These are phyloP conservation scores for Alisma plantagoaquatica DNA, from an alignment of 106 monocot genomes.

Conservation along the genomic window DNA sequence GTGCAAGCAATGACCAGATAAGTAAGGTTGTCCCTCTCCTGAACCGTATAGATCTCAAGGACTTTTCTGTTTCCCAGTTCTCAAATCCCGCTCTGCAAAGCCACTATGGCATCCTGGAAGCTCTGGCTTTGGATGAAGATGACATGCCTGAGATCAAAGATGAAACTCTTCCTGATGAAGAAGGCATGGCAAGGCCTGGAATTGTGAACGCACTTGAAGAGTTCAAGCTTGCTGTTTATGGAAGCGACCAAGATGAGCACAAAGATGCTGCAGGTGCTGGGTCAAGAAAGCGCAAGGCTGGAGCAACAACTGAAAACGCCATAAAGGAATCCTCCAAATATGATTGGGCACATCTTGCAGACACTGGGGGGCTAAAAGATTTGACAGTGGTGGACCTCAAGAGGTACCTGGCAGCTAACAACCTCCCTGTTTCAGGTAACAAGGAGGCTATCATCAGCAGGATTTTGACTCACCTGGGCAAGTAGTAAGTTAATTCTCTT, in stretches of 20 bases:
- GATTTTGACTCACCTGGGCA: conserved; percentile 84
- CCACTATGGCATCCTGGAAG: conserved; percentile 83
- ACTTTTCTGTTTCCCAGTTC: conserved; percentile 88
- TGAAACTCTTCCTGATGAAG: conserved; percentile 94
- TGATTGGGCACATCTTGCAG: conserved; percentile 85
- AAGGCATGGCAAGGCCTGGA: conserved; percentile 80
- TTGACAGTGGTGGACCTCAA: conserved; percentile 78
- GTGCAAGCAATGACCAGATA: conserved; percentile 76
- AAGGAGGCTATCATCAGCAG: conserved; percentile 76
- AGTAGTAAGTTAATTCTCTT: conserved; percentile 22
- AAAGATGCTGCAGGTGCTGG: conserved; percentile 29
- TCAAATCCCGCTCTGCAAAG: conserved; percentile 91
- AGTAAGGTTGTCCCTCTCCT: conserved; percentile 61
- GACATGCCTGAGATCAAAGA: conserved; percentile 90
- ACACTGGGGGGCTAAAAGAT: conserved; percentile 68
- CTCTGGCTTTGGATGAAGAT: conserved; percentile 84
- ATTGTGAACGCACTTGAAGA: conserved; percentile 53
- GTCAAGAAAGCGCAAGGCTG: conserved; percentile 67
- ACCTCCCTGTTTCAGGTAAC: conserved; percentile 64
- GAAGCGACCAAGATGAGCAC: conserved; percentile 69
- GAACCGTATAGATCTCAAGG: conserved; percentile 63
- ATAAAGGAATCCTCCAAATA: conserved; percentile 30
- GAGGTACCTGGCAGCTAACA: conserved; percentile 66
- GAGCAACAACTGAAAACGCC: conserved; percentile 54
- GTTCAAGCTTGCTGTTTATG: conserved; percentile 72